These are phyloP conservation scores for Diaporthe velutina DNA, from an alignment of 2,329 filamentous ascomycete genomes.

Conservation along the genomic window DNA sequence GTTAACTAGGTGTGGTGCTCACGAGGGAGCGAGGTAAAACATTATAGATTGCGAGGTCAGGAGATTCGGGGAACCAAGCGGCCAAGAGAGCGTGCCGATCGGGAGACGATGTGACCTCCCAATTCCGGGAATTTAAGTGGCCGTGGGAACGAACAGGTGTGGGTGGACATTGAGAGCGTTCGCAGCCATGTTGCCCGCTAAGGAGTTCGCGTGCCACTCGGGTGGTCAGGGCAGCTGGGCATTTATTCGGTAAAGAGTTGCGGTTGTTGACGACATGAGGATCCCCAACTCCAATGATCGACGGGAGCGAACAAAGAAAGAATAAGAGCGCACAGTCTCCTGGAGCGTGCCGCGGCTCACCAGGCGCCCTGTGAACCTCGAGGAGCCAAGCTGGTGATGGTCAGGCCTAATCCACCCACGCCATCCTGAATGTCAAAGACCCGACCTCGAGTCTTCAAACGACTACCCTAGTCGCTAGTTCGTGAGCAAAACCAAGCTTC, in stretches of 20 bases:
- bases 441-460: background rate
- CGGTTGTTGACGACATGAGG: slow-evolving; percentile 15
- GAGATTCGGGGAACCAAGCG: slow-evolving; percentile 1
- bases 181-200: slow-evolving; percentile 20
- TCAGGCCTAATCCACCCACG: background rate
- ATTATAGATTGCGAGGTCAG: slow-evolving; percentile 3
- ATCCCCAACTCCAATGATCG: slow-evolving; percentile 6
- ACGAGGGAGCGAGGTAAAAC: background rate
- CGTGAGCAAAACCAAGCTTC: slow-evolving; percentile 9
- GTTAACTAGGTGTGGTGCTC: background rate
- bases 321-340: slow-evolving; percentile 9
- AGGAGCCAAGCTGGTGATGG: background rate
- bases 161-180: background rate
- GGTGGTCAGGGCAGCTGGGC: slow-evolving; percentile 1
- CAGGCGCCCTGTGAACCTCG: slow-evolving; percentile 6
- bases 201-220: slow-evolving; percentile 8
- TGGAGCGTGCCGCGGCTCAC: background rate
- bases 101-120: slow-evolving; percentile 18
- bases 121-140: slow-evolving; percentile 18
- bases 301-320: slow-evolving; percentile 8
- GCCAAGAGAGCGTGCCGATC: slow-evolving; percentile 17
- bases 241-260: background rate
- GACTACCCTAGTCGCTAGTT: slow-evolving; percentile 15
- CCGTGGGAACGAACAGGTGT: slow-evolving; percentile 15
- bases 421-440: slow-evolving; percentile 8